These are phyloP conservation scores for Xylaria sp. DNA, from an alignment of 2,329 filamentous ascomycete species.

Conservation along the genomic window DNA sequence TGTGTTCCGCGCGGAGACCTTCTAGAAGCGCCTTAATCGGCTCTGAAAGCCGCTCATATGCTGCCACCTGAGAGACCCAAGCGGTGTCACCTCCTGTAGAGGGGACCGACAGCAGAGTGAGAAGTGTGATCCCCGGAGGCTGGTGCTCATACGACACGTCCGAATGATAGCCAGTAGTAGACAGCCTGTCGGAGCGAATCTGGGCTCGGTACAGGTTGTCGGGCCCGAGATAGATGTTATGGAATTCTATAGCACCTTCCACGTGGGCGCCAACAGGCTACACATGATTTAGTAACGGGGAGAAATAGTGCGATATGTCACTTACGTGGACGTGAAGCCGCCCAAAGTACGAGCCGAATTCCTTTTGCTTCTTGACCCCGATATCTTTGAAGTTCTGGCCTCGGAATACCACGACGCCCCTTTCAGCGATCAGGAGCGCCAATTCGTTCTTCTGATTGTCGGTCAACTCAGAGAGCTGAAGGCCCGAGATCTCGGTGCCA, in stretches of 20 bases:
- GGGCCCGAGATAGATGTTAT: slow-evolving; percentile 50
- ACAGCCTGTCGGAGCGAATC: slow-evolving; percentile 39
- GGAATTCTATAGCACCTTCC: slow-evolving; percentile 46
- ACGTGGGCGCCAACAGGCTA: slow-evolving; percentile 48
- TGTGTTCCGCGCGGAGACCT: slow-evolving; percentile 43
- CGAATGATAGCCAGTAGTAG: slow-evolving; percentile 44
- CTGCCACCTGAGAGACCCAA: slow-evolving; percentile 42
- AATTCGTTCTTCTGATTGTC: slow-evolving; percentile 33
- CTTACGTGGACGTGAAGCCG: slow-evolving; percentile 44
- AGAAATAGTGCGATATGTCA: not conserved
- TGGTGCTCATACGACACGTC: slow-evolving; percentile 49
- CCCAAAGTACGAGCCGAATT: slow-evolving; percentile 44
- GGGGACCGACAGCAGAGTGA: slow-evolving; percentile 43
- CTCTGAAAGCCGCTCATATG: slow-evolving; percentile 42
- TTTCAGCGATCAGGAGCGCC: slow-evolving; percentile 32
- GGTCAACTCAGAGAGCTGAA: slow-evolving; percentile 33
- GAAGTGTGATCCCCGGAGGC: slow-evolving; percentile 45
- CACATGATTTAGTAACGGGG: not conserved
- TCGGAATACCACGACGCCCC: slow-evolving; percentile 34
- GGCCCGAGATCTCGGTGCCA: slow-evolving; percentile 32
- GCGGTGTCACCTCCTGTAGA: slow-evolving; percentile 43
- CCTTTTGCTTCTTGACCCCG: slow-evolving; percentile 42
- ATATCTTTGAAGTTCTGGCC: slow-evolving; percentile 41
- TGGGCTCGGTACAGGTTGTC: slow-evolving; percentile 47
- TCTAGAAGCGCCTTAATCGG: slow-evolving; percentile 42